phyloP scores from a whole-genome alignment of 148 eudicot species.

The Rhododendron kiyosumense region DNA sequence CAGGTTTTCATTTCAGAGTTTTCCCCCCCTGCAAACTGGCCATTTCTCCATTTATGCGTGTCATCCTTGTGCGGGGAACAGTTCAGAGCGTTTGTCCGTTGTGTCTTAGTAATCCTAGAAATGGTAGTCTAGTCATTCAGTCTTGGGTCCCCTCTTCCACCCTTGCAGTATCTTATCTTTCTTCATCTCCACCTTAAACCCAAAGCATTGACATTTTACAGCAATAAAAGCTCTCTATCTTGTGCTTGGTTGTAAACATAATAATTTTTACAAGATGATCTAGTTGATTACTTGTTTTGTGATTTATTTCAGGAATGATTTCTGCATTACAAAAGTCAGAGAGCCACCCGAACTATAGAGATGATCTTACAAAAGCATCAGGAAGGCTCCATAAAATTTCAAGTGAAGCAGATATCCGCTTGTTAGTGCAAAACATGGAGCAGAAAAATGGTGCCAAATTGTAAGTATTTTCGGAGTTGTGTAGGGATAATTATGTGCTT shows the following conservation, averaged over 20 bases:
- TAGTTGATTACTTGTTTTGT: conserved; percentile 7
- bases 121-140: neutral
- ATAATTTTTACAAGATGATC: neutral
- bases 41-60: neutral
- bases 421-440: conserved; percentile 42
- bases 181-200: neutral
- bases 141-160: neutral
- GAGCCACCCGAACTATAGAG: conserved; percentile 28
- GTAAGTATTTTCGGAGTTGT: conserved; percentile 36
- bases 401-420: conserved; percentile 75
- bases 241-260: neutral
- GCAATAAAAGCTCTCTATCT: neutral
- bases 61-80: neutral
- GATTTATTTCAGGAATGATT: conserved; percentile 47
- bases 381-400: conserved; percentile 64
- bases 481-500: neutral
- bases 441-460: conserved; percentile 59
- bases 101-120: neutral
- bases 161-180: neutral
- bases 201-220: neutral
- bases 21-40: neutral
- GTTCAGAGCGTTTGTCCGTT: neutral
- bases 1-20: neutral
- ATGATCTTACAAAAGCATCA: conserved; percentile 52
- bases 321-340: conserved; percentile 46